A percentile compares a stretch with the other conserved stretches of the same genome.
Conservation (phyloP, 352 stramenopile genomes). For the Poterioochromonas sp. region DNA sequence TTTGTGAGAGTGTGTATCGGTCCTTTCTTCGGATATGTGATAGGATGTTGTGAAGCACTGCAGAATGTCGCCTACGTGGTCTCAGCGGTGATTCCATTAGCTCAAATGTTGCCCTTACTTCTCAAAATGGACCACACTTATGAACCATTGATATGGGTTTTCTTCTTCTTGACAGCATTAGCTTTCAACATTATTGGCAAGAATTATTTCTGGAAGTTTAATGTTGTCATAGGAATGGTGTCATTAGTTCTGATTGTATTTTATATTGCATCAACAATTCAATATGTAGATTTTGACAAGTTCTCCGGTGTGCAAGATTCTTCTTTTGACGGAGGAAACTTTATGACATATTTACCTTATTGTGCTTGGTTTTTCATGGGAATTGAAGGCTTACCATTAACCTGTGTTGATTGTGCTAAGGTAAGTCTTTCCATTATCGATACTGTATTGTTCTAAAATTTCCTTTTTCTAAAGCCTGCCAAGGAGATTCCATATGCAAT, state of each 20-base stretch:
- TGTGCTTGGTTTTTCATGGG: not conserved
- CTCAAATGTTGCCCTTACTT: not conserved
- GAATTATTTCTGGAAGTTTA: not conserved
- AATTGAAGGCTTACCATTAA: not conserved
- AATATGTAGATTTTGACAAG: not conserved
- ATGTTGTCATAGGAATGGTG: not conserved
- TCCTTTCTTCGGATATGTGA: not conserved
- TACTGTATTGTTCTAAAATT: not conserved
- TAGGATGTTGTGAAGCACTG: too few species aligned
- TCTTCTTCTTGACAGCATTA: not conserved
- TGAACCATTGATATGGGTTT: not conserved
- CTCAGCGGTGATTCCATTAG: not conserved
- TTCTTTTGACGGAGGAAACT: not conserved
- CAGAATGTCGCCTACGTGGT: not conserved
- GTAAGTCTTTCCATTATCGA: not conserved
- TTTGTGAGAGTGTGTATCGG: not conserved
- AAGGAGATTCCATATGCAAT: not conserved
- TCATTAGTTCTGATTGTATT: not conserved
- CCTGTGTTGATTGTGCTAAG: not conserved
- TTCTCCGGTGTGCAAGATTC: not conserved
- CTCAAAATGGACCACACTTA: not conserved
- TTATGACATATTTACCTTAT: not conserved
- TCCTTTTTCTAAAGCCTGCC: not conserved
- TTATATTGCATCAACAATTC: not conserved
- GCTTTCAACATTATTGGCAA: not conserved